Evolutionary conservation across 768 basidiomycete genomes (phyloP).

Genomic region (Rhodotorula diobovata): DNA sequence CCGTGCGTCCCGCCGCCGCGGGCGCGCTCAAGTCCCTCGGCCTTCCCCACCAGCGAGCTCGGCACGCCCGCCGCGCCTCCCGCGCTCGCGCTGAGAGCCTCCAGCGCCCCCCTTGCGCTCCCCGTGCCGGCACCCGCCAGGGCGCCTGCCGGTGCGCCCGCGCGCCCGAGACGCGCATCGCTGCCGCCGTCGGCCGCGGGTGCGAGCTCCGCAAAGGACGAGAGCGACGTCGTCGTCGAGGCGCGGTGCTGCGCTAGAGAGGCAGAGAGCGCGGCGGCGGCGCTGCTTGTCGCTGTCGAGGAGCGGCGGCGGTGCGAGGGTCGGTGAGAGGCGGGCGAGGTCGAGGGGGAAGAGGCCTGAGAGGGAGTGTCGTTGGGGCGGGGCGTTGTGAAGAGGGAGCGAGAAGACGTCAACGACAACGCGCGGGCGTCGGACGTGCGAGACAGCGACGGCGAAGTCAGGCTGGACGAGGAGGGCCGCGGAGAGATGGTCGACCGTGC

Average conservation of each 20-base stretch:
- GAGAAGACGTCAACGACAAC: no score
- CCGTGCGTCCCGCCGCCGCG: background rate
- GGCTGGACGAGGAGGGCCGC: background rate
- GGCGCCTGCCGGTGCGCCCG: background rate
- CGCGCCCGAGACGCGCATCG: no score
- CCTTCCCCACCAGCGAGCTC: background rate
- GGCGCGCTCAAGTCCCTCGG: background rate
- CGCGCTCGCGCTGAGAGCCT: background rate
- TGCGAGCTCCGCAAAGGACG: background rate
- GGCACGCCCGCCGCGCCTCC: background rate
- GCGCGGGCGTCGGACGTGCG: no score
- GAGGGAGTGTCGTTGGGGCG: background rate
- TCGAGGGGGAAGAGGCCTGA: background rate
- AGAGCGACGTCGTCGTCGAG: conserved; percentile 40
- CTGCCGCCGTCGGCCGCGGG: no score
- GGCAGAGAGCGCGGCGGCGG: conserved; percentile 29
- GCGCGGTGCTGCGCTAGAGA: conserved; percentile 44
- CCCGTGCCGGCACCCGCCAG: no score
- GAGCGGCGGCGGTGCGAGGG: background rate
- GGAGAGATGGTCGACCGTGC: background rate
- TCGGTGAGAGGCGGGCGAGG: background rate
- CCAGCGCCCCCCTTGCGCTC: background rate
- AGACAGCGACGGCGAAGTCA: background rate
- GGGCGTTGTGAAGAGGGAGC: no score
- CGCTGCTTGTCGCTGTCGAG: conserved; percentile 33